Evolutionary conservation across 2,329 filamentous ascomycete species (phyloP).

Genomic region (Didymosphaeria variabile): DNA sequence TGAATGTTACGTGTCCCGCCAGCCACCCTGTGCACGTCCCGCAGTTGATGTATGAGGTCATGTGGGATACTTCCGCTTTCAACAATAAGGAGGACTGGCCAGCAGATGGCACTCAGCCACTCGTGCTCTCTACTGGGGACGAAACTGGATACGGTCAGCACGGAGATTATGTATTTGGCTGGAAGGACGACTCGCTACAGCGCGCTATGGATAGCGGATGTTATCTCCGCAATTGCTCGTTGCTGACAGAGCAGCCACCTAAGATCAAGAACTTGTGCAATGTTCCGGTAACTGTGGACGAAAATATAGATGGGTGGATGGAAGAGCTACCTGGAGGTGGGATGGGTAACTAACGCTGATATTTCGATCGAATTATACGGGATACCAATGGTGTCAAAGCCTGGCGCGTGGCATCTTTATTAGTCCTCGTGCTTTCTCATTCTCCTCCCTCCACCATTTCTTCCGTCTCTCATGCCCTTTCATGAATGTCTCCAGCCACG

Average conservation of each 20-base stretch:
- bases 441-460: slow-evolving; percentile 65
- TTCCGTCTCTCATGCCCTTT: slow-evolving; percentile 65
- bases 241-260: slow-evolving; percentile 11
- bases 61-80: slow-evolving; percentile 42
- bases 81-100: slow-evolving; percentile 35
- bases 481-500: slow-evolving; percentile 62
- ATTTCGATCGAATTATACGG: no score
- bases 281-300: slow-evolving; percentile 31
- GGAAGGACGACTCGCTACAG: slow-evolving; percentile 40
- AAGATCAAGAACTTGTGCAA: slow-evolving; percentile 37
- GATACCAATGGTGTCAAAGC: not conserved
- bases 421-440: slow-evolving; percentile 48
- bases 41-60: slow-evolving; percentile 43
- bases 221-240: slow-evolving; percentile 27
- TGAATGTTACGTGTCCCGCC: slow-evolving; percentile 29
- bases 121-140: slow-evolving; percentile 38
- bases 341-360: not conserved
- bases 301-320: slow-evolving; percentile 37
- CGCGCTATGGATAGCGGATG: slow-evolving; percentile 32
- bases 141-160: slow-evolving; percentile 40
- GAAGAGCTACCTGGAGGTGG: slow-evolving; percentile 19
- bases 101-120: slow-evolving; percentile 35
- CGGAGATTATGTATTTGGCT: slow-evolving; percentile 41
- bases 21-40: slow-evolving; percentile 42
- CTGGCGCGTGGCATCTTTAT: not conserved